Evolutionary conservation across 1,284 basidiomycete genomes (phyloP), one percentile per base, ranked within the genome.

Genomic region (Ganoderma lucidum): DNA sequence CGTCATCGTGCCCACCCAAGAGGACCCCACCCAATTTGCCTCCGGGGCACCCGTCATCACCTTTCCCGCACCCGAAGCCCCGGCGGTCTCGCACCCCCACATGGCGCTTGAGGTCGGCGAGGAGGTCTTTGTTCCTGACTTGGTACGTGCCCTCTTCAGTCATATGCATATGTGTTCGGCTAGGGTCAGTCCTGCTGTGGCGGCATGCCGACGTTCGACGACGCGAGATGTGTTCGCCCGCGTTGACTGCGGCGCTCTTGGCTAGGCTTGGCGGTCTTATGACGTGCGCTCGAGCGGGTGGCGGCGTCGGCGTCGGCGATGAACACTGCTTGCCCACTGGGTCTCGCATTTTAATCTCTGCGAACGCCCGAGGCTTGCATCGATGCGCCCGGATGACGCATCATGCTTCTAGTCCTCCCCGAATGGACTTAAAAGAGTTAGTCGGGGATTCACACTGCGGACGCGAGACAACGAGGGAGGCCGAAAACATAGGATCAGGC

Each of bases 61-160:
- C 6, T 91, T 92, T 81, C 86, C 87, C 17, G 80, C 80, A 10
- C 45, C 67, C 81, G 85, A 87, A 17, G 80, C 80, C 42, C 44
- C 67, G 17, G 78, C 80, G 44, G 75, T 82, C 5, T 87, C 90
- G 3, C 87, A 90, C 75, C 90, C 91, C 23, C 91, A 92, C 77
- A 88, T 90, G 87, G 84, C 85, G 1, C 76, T 89, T 51, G 81
- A 90, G 77, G 81, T 86, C 75, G 81, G 81, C 15, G 75, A 75
- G 14, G 90, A 92, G 74, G 72, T 92, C 8, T 82, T 92, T 62
- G 81, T 93, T 48, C 88, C 91, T 2, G 91, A 92, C 80, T 80
- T 92, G 77, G 90, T 90, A 68, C 72, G 84, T 77, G 32, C 48
- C 10, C 35, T 48, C 35, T 51, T 19, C 37, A 28, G 58, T 58